Percentiles rank a stretch among this genome's conserved stretches.
Conservation (phyloP, 345 rosid genomes). For the Camelina laxa region DNA sequence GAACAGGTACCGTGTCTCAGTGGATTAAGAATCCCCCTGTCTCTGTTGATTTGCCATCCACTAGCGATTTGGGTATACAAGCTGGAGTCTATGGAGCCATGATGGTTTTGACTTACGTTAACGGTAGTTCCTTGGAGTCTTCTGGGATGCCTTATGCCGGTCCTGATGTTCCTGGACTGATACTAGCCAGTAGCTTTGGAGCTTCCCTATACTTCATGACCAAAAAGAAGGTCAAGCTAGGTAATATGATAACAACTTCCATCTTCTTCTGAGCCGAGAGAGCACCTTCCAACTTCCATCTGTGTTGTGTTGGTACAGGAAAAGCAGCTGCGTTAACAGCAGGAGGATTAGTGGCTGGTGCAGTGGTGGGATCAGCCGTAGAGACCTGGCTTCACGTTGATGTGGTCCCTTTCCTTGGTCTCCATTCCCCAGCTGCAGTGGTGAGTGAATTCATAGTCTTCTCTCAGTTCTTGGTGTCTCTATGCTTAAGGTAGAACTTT, state of each 20-base stretch:
- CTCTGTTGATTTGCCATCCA: slow-evolving; percentile 75
- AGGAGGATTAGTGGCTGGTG: slow-evolving; percentile 96
- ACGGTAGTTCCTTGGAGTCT: slow-evolving; percentile 61
- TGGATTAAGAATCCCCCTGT: slow-evolving; percentile 80
- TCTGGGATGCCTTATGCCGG: slow-evolving; percentile 58
- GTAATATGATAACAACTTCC: slow-evolving; percentile 47
- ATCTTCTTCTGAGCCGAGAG: slow-evolving; percentile 1
- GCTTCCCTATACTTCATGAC: slow-evolving; percentile 95
- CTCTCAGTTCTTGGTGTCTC: slow-evolving; percentile 83
- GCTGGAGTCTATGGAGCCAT: slow-evolving; percentile 93
- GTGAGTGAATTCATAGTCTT: slow-evolving; percentile 85
- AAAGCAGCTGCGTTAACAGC: slow-evolving; percentile 82
- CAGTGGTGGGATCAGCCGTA: slow-evolving; percentile 85
- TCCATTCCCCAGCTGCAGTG: slow-evolving; percentile 84
- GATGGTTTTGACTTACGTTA: slow-evolving; percentile 79
- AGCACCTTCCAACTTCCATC: too few species aligned
- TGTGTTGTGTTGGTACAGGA: slow-evolving; percentile 63
- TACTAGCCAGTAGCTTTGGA: slow-evolving; percentile 84
- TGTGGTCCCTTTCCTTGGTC: slow-evolving; percentile 81
- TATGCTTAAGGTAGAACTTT: slow-evolving; percentile 67
- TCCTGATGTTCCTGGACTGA: slow-evolving; percentile 86
- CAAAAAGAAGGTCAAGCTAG: slow-evolving; percentile 76
- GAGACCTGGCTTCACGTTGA: slow-evolving; percentile 98
- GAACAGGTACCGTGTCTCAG: slow-evolving; percentile 63
- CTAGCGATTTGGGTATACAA: slow-evolving; percentile 72